These are phyloP conservation scores for Trichopus zeylanicus DNA, from an alignment of 116 monocot genomes.

Conservation along the genomic window DNA sequence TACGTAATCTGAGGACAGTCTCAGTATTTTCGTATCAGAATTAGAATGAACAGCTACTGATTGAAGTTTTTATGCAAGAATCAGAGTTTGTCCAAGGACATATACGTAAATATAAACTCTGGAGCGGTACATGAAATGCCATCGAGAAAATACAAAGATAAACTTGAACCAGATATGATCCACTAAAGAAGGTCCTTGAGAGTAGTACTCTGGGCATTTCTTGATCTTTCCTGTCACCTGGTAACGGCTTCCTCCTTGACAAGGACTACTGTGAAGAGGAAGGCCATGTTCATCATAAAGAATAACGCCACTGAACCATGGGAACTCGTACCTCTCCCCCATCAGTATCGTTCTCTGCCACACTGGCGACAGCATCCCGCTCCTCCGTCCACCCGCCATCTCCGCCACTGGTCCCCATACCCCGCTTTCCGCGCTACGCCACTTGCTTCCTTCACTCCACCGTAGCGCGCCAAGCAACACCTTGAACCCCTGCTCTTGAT, in stretches of 20 bases:
- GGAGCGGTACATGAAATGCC: too few relatives aligned
- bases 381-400: not conserved
- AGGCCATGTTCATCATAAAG: constrained; percentile 47
- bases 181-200: not conserved
- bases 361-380: constrained; percentile 20
- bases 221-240: not conserved
- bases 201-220: not conserved
- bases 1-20: too few relatives aligned
- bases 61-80: too few relatives aligned
- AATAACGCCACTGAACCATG: constrained; percentile 52
- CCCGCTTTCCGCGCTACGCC: too few relatives aligned
- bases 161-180: too few relatives aligned
- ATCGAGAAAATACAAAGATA: too few relatives aligned
- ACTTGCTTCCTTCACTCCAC: not conserved
- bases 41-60: too few relatives aligned
- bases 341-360: constrained; percentile 60
- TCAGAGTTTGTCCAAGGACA: too few relatives aligned
- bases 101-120: too few relatives aligned
- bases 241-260: not conserved
- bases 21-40: too few relatives aligned
- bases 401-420: not conserved
- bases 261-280: constrained; percentile 6
- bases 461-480: not conserved
- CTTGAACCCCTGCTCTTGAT: not conserved
- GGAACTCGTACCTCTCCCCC: constrained; percentile 50